Evolutionary conservation across 306 rosid genomes (phyloP).

Genomic region (Potentilla sterilis): DNA sequence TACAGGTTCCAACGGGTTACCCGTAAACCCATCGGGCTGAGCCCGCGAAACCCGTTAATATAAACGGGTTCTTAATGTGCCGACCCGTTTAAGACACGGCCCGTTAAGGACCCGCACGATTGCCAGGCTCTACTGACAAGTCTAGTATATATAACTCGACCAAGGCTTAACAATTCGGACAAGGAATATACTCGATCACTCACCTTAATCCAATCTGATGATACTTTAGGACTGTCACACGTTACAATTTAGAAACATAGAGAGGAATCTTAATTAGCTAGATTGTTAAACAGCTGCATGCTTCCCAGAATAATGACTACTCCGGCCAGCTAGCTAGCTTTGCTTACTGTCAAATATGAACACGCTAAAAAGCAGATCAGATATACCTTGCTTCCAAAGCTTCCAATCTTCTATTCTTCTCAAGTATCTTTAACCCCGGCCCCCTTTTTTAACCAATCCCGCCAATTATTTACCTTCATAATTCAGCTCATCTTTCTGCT

Average conservation of each 20-base stretch:
- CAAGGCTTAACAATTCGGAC: neutral
- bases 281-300: conserved; percentile 1
- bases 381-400: conserved; percentile 64
- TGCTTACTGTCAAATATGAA: conserved; percentile 36
- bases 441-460: conserved; percentile 26
- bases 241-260: neutral
- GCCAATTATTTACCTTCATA: conserved; percentile 17
- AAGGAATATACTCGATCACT: neutral
- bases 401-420: conserved; percentile 32
- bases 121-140: too few relatives aligned
- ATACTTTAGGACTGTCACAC: neutral
- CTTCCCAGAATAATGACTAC: conserved; percentile 12
- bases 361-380: conserved; percentile 21
- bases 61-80: too few relatives aligned
- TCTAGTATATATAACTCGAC: too few relatives aligned
- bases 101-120: too few relatives aligned
- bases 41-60: too few relatives aligned
- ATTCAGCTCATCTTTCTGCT: conserved; percentile 22
- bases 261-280: neutral
- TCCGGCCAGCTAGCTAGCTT: conserved; percentile 32
- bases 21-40: too few relatives aligned
- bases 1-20: too few relatives aligned
- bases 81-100: too few relatives aligned
- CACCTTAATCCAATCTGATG: neutral
- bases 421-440: conserved; percentile 6